Evolutionary conservation across 371 early-diverging fungal genomes (phyloP), one percentile per base, ranked within the genome.

Genomic region (Encephalitozoon cuniculi): DNA sequence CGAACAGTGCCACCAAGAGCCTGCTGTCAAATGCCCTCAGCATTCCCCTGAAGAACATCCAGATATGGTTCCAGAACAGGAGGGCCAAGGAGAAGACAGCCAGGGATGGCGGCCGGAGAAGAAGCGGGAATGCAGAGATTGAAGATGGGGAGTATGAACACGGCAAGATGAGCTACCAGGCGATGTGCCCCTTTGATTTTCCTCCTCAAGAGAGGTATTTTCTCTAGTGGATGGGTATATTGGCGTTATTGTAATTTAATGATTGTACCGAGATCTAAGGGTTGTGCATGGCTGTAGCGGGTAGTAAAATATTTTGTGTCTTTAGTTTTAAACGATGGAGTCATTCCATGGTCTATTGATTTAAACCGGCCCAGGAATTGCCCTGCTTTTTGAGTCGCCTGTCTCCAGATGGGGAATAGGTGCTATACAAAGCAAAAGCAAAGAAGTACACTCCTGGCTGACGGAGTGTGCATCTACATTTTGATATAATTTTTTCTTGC

Each of bases 51-150:
- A 73, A 78, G 51, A 77, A 72, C 70, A 69, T 81, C 6, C 80
- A 84, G 41, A 81, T 81, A 18, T 84, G 84, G 81, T 84, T 81
- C 71, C 81, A 84, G 54, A 84, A 84, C 40, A 81, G 79, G 49
- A 69, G 84, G 70, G 78, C 81, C 32, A 81, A 81, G 68, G 77
- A 80, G 11, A 83, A 78, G 53, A 73, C 55, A 32, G 34, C 12
- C 2, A 70, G 44, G 21, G 71, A 76, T 18, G 21, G 15, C 49
- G 15, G 18, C 21, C 15, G 21, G 21, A 46, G 49, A 18, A 46
- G 49, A 21, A 28, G 6, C 7, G 59, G 59, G 34, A 37, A 4
- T 34, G 5, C 37, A 12, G 34, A 11, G 15, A 15, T 5, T 18
- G 59, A 28, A n/a, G 59, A 28, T 11, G 21, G 8, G 37, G 59